Percentiles rank a stretch among this genome's conserved stretches.
These are phyloP conservation scores for Fusarium keratoplasticum DNA, from an alignment of 2,329 filamentous ascomycete species.

Conservation along the genomic window DNA sequence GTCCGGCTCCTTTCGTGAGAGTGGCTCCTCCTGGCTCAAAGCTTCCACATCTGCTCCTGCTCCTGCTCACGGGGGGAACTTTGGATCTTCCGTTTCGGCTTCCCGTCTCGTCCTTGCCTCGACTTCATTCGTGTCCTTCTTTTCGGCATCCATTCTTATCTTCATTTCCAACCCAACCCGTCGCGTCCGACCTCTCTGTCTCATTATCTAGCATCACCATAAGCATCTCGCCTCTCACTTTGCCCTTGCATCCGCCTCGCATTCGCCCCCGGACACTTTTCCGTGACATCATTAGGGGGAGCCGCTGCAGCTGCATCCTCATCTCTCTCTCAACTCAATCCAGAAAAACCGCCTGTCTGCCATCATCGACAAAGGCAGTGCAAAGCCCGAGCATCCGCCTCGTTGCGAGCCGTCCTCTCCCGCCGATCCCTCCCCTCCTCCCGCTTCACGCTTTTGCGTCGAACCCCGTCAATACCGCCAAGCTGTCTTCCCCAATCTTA, in stretches of 20 bases:
- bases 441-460: conserved; percentile 26
- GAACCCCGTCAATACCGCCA: conserved; percentile 78
- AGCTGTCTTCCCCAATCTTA: conserved; percentile 91
- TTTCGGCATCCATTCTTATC: conserved; percentile 20
- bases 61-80: conserved; percentile 30
- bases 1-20: conserved; percentile 38
- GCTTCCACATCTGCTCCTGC: conserved; percentile 14
- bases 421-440: conserved; percentile 23
- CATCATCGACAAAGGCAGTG: conserved; percentile 22
- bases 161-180: conserved; percentile 12
- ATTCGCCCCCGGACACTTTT: conserved; percentile 33
- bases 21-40: conserved; percentile 27
- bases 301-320: conserved; percentile 29
- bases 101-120: conserved; percentile 36
- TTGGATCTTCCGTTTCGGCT: conserved; percentile 42
- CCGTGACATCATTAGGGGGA: conserved; percentile 47
- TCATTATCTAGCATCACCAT: conserved; percentile 33
- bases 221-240: conserved; percentile 28
- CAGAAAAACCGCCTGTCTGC: conserved; percentile 10
- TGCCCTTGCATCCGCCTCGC: conserved; percentile 37
- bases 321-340: conserved; percentile 16
- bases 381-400: conserved; percentile 13
- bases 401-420: conserved; percentile 4
- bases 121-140: conserved; percentile 22
- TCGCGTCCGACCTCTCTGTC: conserved; percentile 29